Evolutionary conservation across 805 yeast species (phyloP).

Genomic region (Candida incommunis): DNA sequence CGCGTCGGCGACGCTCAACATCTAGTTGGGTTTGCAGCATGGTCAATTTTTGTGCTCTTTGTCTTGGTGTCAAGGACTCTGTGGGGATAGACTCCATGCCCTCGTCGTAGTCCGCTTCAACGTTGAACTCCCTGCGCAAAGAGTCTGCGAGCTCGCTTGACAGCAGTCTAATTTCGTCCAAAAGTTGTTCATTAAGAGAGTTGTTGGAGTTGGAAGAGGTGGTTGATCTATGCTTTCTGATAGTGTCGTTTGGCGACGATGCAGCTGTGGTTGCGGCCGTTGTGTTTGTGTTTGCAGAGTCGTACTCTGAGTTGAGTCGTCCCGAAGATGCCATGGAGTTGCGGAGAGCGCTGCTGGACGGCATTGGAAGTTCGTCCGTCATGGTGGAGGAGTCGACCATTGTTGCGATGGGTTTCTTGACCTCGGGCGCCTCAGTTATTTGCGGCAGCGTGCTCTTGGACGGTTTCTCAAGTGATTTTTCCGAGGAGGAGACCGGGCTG

Average conservation of each 20-base stretch:
- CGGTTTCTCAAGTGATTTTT: too few relatives aligned
- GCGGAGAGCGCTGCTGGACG: slow-evolving; percentile 7
- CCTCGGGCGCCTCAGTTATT: neutral
- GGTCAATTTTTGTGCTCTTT: slow-evolving; percentile 12
- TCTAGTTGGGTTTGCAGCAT: slow-evolving; percentile 17
- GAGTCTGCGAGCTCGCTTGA: slow-evolving; percentile 24
- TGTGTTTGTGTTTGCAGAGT: slow-evolving; percentile 6
- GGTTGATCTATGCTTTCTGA: neutral
- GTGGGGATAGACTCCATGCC: slow-evolving; percentile 5
- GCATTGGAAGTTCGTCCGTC: slow-evolving; percentile 5
- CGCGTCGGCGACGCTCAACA: slow-evolving; percentile 20
- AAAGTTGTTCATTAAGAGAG: slow-evolving; percentile 13
- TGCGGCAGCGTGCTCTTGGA: neutral
- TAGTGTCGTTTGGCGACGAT: neutral
- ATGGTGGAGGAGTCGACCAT: neutral
- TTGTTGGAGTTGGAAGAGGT: slow-evolving; percentile 6
- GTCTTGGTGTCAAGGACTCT: slow-evolving; percentile 3
- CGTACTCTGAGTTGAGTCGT: slow-evolving; percentile 5
- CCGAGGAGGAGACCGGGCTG: neutral
- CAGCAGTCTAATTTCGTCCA: slow-evolving; percentile 21
- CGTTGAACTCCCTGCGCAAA: slow-evolving; percentile 21
- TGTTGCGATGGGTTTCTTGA: neutral
- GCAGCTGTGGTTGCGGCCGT: slow-evolving; percentile 3
- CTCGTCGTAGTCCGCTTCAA: slow-evolving; percentile 7
- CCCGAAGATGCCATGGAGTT: slow-evolving; percentile 2